Evolutionary conservation across 805 yeast genomes (phyloP), one percentile per base, ranked within the genome.

Genomic region (Cyberlindnera veronae): DNA sequence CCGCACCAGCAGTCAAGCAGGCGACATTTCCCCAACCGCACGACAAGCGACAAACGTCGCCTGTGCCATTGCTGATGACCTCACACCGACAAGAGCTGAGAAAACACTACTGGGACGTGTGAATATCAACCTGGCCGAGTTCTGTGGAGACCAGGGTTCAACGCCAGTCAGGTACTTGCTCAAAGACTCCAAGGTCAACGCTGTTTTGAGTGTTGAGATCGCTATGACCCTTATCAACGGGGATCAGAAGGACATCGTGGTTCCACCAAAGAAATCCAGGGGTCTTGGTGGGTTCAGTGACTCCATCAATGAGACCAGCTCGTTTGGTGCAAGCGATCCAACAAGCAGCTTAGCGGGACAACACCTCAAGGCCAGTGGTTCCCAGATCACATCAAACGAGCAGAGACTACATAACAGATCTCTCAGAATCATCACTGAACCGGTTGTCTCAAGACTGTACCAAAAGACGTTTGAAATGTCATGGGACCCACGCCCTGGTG

Each of bases 141-240:
- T 81, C 58, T 73, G 82, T 5, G 61, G 64, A 20, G 60, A 50
- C 48, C 77, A 74, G 39, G 67, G 69, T 23, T 70, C 72, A 38
- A 43, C 46, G 4, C 68, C 81, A 2, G 71, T 82, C 46, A 69
- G 85, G 46, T 88, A 84, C 51, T 63, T 91, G 32, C 66, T 91
- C 27, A 81, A 81, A 52, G 74, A 86, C 20, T 83, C 95, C 2
- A 86, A 87, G 49, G 78, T 91, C 15, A 91, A 91, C 59, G 81
- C 95, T 3, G 83, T 87, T n/a, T 61, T 84, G 29, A 80, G 74
- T 44, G 45, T 87, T 30, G 71, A 81, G 2, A 64, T 85, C n/a
- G 66, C 68, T 5, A 60, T 84, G 50, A 69, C 66, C 30, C 54
- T 68, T 32, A 49, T 65, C 24, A 62, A 70, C 49, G 76, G 76